Evolutionary conservation across 257 asterid species (phyloP).

Genomic region (Vinca minor): DNA sequence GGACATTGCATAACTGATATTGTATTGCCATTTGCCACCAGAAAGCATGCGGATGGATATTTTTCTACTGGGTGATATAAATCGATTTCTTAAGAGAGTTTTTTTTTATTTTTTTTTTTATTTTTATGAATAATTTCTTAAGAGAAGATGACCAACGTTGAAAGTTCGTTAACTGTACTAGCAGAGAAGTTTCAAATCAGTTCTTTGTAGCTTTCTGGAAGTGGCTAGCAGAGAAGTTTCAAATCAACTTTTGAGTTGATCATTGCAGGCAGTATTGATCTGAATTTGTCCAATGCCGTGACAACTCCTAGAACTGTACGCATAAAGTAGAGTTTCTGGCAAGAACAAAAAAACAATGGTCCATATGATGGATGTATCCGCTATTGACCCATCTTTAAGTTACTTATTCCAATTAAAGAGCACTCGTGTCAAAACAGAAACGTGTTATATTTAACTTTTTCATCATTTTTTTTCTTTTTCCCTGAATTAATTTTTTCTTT

Average conservation of each 20-base stretch:
- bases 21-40: too few relatives aligned
- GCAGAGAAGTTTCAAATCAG: too few relatives aligned
- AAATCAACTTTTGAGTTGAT: neutral
- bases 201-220: neutral
- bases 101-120: too few relatives aligned
- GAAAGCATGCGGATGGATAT: neutral
- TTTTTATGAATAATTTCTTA: too few relatives aligned
- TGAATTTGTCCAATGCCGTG: too few relatives aligned
- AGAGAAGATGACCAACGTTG: too few relatives aligned
- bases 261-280: conserved; percentile 6
- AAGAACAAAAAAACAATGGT: neutral
- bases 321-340: neutral
- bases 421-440: neutral
- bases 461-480: neutral
- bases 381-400: neutral
- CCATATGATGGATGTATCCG: neutral
- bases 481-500: neutral
- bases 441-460: too few relatives aligned
- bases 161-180: too few relatives aligned
- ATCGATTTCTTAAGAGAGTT: neutral
- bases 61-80: neutral
- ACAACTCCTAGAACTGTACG: neutral
- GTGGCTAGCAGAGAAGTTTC: neutral
- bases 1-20: too few relatives aligned
- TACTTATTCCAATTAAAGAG: too few relatives aligned